Evolutionary conservation across 495 filamentous ascomycete genomes (phyloP).

Genomic region (Penicillium coprophilum): DNA sequence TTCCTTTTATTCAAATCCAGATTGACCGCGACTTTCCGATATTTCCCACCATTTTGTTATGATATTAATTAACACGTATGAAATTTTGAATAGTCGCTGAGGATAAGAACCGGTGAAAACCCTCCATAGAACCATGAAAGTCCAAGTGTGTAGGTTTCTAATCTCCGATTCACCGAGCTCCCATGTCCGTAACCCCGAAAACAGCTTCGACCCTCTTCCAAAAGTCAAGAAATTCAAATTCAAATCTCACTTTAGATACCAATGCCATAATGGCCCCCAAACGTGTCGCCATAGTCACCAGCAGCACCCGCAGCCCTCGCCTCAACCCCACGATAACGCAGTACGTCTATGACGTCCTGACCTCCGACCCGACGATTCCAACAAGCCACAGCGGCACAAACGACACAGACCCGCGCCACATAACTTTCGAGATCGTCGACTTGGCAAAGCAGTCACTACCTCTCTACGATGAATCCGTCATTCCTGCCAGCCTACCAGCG

Average conservation of each 20-base stretch:
- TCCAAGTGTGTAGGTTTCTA: background rate
- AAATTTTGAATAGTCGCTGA: background rate
- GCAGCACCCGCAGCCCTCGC: conserved; percentile 30
- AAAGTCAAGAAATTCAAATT: too few species aligned
- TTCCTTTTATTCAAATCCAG: background rate
- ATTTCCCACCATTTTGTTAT: background rate
- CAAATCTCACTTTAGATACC: too few species aligned
- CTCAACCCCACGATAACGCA: conserved; percentile 32
- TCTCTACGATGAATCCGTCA: conserved; percentile 54
- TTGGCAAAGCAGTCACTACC: conserved; percentile 53
- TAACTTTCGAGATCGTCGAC: conserved; percentile 42
- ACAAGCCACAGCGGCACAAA: conserved; percentile 12
- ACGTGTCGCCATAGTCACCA: conserved; percentile 27
- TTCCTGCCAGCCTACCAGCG: conserved; percentile 48
- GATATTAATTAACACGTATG: background rate
- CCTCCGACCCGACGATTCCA: conserved; percentile 21
- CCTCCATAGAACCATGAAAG: background rate
- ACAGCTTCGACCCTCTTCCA: background rate
- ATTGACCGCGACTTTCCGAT: background rate
- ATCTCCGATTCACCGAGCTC: background rate
- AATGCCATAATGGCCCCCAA: conserved; percentile 22
- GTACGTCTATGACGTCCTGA: conserved; percentile 29
- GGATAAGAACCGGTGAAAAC: background rate
- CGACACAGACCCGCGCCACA: conserved; percentile 25
- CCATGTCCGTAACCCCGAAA: background rate